phyloP scores from a whole-genome alignment of 768 basidiomycete species.

The Ramaria sp. region DNA sequence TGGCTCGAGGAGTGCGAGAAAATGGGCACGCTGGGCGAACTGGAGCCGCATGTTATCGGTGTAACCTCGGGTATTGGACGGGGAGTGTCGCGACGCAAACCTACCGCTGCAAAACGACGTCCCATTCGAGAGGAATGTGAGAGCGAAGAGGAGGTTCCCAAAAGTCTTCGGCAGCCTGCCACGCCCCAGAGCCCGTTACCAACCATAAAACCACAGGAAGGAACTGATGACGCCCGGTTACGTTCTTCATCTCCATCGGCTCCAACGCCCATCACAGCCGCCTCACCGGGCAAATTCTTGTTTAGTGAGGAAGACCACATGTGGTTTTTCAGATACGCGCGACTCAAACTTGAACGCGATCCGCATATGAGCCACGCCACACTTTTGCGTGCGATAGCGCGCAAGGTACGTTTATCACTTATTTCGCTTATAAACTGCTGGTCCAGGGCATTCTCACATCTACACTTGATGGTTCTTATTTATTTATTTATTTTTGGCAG shows the following conservation, averaged over 20 bases:
- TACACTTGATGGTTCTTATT: not conserved
- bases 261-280: conserved; percentile 27
- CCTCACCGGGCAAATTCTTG: conserved; percentile 24
- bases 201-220: too few species aligned
- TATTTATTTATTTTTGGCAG: conserved; percentile 28
- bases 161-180: not conserved
- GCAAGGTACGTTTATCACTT: conserved; percentile 33
- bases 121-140: not conserved
- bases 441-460: not conserved
- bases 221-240: not conserved
- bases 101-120: not conserved
- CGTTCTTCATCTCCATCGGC: conserved; percentile 21
- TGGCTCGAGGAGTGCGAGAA: conserved; percentile 6
- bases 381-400: conserved; percentile 29
- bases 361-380: conserved; percentile 29
- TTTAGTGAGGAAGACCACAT: conserved; percentile 44
- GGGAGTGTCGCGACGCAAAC: not conserved
- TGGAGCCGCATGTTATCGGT: not conserved
- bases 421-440: not conserved
- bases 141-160: not conserved
- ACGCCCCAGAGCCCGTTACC: too few species aligned
- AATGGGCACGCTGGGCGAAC: not conserved
- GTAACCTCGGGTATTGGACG: not conserved
- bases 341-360: conserved; percentile 38
- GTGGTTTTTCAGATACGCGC: conserved; percentile 35